Evolutionary conservation across 306 rosid species (phyloP).

Genomic region (Cicer judaicum): DNA sequence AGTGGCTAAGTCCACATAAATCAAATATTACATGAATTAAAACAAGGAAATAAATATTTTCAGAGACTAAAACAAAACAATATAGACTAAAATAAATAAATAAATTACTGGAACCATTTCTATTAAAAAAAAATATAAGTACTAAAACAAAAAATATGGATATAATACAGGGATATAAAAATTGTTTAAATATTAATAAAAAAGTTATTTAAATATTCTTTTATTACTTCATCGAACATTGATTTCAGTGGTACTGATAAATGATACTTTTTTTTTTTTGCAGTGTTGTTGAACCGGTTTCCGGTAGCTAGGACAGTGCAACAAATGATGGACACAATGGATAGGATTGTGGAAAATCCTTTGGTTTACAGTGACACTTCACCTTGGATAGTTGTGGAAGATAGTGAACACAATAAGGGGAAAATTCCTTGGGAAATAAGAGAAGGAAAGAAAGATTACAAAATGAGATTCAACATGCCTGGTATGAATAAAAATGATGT

Average conservation of each 20-base stretch:
- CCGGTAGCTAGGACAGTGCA: slow-evolving; percentile 48
- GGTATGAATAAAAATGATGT: slow-evolving; percentile 52
- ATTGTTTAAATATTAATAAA: no score
- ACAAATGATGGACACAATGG: slow-evolving; percentile 55
- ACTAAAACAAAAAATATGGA: no score
- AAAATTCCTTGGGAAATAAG: slow-evolving; percentile 48
- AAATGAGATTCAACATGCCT: slow-evolving; percentile 47
- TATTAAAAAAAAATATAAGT: no score
- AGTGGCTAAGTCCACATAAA: no score
- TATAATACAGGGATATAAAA: no score
- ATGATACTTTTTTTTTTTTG: not conserved
- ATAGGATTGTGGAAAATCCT: slow-evolving; percentile 46
- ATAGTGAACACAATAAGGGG: slow-evolving; percentile 35
- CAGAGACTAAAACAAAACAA: no score
- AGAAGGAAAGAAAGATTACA: slow-evolving; percentile 45
- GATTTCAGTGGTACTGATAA: slow-evolving; percentile 19
- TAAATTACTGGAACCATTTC: no score
- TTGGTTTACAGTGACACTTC: slow-evolving; percentile 31
- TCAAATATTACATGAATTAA: no score
- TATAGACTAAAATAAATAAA: no score
- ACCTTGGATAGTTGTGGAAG: slow-evolving; percentile 39
- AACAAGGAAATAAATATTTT: no score
- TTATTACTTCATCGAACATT: not conserved
- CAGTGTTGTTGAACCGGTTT: slow-evolving; percentile 45
- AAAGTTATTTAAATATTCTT: not conserved